Base-by-base conservation (phyloP, 2,329 filamentous ascomycete genomes). In the Hymenoscyphus infarciens region DNA sequence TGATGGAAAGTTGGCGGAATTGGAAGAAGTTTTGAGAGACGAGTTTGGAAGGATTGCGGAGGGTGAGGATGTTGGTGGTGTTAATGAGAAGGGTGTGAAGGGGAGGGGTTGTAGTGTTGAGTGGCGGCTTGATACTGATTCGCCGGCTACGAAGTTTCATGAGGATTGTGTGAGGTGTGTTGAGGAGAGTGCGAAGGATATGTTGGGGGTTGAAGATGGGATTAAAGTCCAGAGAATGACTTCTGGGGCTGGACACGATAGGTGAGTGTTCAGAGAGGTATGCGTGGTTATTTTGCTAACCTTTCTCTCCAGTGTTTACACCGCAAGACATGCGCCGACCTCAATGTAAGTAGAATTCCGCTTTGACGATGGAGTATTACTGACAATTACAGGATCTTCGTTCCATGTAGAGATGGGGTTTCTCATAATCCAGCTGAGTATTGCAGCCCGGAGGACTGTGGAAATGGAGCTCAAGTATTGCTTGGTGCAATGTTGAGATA, bases 101-200 rank as follows among this genome's bases (percentile, higher is more conserved):
- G 80, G 79, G 25, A 80, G 81, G 63, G 80, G 79, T 0, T 87
- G 82, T 69, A 77, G 66, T 15, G 79, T 89, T 10, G 76, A 79
- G 13, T 90, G 87, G 80, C 77, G 76, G 5, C 79, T 86, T 1
- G 87, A 91, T 71, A 86, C 85, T 67, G 80, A 84, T 57, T 85
- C 81, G 2, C 81, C 83, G 0, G 87, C 87, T 0, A 82, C 86
- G 0, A 79, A 80, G 33, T 92, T 92, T 75, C 81, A 91, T 68
- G 74, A 81, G 7, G 84, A 87, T 67, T 92, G 89, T 71, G 87
- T 92, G 62, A 74, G 77, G 0, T 87, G 85, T 39, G 87, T 92
- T 8, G 79, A 82, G 57, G 78, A 82, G 52, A 84, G 87, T 25
- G 86, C 87, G 0, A 74, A 76, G 60, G 81, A 80, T 4, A 79